phyloP scores from a whole-genome alignment of 2,329 filamentous ascomycete species.

The Phialocephala sp. region DNA sequence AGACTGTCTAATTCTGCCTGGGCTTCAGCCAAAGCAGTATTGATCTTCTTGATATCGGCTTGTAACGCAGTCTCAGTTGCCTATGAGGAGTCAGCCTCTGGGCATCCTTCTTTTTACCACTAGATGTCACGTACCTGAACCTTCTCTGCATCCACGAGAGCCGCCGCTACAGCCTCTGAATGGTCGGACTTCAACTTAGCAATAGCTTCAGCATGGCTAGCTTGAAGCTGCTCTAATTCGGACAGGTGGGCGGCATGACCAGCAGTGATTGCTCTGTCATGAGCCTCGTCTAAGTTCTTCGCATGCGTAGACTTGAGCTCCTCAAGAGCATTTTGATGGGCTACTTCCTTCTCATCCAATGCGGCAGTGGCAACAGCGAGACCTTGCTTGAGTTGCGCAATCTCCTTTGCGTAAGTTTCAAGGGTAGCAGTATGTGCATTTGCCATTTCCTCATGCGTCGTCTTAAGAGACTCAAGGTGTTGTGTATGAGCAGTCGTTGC shows the following conservation, averaged over 20 bases:
- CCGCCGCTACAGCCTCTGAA: slow-evolving; percentile 43
- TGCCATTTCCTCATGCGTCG: slow-evolving; percentile 19
- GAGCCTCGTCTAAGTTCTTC: slow-evolving; percentile 62
- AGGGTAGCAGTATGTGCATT: slow-evolving; percentile 24
- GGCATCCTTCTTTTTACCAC: not conserved
- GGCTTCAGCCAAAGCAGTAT: slow-evolving; percentile 43
- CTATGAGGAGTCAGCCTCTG: slow-evolving; percentile 46
- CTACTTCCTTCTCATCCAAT: slow-evolving; percentile 54
- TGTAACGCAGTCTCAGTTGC: slow-evolving; percentile 48
- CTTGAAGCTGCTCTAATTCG: slow-evolving; percentile 60
- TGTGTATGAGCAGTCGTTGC: slow-evolving; percentile 16
- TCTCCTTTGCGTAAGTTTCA: slow-evolving; percentile 13
- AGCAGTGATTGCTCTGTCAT: slow-evolving; percentile 54
- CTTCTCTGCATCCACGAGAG: slow-evolving; percentile 14
- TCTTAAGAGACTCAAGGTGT: slow-evolving; percentile 8
- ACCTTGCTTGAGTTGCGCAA: slow-evolving; percentile 36
- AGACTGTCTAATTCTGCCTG: slow-evolving; percentile 38
- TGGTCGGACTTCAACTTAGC: slow-evolving; percentile 49
- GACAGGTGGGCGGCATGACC: slow-evolving; percentile 55
- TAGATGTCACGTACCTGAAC: slow-evolving; percentile 36
- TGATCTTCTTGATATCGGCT: slow-evolving; percentile 52
- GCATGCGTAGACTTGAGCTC: slow-evolving; percentile 62
- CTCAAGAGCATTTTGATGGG: slow-evolving; percentile 60
- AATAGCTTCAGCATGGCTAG: slow-evolving; percentile 54
- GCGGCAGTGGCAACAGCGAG: slow-evolving; percentile 38